Percentiles rank a stretch among this genome's conserved stretches.
Conservation (phyloP, 108 stramenopile genomes). For the Nannochloropsis oceanica region DNA sequence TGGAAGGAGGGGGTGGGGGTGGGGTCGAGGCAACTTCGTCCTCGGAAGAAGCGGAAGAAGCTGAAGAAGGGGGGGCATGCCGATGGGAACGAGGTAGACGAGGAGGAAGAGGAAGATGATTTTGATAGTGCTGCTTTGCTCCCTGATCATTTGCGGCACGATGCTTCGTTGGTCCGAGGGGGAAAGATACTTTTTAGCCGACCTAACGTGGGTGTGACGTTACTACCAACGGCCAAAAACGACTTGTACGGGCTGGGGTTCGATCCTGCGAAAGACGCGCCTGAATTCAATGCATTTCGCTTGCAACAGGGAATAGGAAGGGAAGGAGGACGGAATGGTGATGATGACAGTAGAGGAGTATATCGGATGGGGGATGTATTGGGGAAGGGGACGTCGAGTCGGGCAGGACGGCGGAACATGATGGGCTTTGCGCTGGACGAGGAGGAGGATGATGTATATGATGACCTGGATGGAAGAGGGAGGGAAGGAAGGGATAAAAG, state of each 20-base stretch:
- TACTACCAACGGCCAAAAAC: not conserved
- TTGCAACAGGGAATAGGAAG: not conserved
- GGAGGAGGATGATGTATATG: conserved; percentile 26
- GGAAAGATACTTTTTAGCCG: not conserved
- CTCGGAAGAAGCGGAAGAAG: conserved; percentile 7
- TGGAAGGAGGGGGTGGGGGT: conserved; percentile 40
- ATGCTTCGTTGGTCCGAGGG: not conserved
- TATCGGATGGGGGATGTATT: not conserved
- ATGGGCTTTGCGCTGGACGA: conserved; percentile 17
- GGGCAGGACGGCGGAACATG: not conserved
- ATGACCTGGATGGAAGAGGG: not conserved
- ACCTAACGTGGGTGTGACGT: not conserved
- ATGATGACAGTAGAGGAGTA: not conserved
- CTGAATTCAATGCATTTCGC: conserved; percentile 4
- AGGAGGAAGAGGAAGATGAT: not conserved
- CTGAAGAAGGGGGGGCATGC: too few species aligned
- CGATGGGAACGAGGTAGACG: not conserved
- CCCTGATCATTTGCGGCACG: not conserved
- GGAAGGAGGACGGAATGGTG: conserved; percentile 1
- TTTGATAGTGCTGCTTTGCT: not conserved
- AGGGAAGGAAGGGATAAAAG: not conserved
- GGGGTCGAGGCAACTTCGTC: conserved; percentile 8
- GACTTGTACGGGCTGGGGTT: conserved; percentile 21
- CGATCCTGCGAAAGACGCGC: conserved; percentile 17
- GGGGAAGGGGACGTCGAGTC: not conserved